A percentile compares a stretch with the other conserved stretches of the same genome.
Conservation (phyloP, 2,329 filamentous ascomycete genomes). For the Beauveria sp. region DNA sequence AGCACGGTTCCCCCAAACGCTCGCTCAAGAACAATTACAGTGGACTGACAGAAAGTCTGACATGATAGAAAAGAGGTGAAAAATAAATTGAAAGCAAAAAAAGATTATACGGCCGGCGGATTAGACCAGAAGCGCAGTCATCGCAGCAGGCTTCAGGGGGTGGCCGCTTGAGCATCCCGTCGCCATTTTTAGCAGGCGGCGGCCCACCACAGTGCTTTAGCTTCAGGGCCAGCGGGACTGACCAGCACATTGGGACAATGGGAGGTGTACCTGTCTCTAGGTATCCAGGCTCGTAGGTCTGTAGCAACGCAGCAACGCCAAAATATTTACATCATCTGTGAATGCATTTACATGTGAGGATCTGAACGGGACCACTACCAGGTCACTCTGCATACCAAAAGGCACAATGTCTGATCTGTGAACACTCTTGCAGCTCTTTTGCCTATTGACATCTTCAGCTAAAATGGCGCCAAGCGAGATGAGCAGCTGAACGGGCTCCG, state of each 20-base stretch:
- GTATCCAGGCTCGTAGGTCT: no score
- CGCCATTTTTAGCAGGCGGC: not conserved
- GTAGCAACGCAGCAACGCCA: no score
- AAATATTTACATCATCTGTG: no score
- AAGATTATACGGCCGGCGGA: constrained; percentile 7
- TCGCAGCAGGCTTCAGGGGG: not conserved
- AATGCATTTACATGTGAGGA: no score
- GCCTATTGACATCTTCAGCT: no score
- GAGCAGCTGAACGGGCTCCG: constrained; percentile 1
- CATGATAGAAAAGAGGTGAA: not conserved
- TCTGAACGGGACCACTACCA: no score
- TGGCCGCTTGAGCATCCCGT: not conserved
- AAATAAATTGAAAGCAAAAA: not conserved
- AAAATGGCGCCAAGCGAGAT: not conserved
- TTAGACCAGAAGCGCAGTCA: constrained; percentile 9
- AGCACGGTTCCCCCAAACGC: no score
- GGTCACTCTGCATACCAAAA: no score
- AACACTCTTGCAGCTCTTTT: no score
- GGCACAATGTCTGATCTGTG: no score
- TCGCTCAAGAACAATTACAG: not conserved
- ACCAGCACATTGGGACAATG: not conserved
- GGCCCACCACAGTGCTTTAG: not conserved
- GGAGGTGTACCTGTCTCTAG: no score
- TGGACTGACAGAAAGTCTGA: not conserved
- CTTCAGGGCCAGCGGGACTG: not conserved